These are phyloP conservation scores for Acacia acuminata DNA, from an alignment of 306 rosid genomes.

Conservation along the genomic window DNA sequence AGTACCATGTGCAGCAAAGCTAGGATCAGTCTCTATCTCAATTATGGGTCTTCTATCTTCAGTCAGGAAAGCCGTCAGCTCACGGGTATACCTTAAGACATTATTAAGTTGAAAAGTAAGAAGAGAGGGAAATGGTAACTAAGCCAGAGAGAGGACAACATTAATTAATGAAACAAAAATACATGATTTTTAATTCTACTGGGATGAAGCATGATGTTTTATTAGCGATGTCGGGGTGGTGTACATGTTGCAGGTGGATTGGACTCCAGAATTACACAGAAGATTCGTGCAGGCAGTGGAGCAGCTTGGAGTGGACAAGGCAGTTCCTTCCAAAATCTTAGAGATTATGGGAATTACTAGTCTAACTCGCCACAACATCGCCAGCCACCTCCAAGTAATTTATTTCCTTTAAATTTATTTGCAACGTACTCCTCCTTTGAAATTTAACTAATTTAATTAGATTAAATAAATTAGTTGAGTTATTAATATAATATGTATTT, in stretches of 20 bases:
- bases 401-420: too few relatives aligned
- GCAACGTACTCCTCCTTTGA: too few relatives aligned
- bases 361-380: constrained; percentile 98
- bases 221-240: neutral
- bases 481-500: too few relatives aligned
- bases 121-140: neutral
- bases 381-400: constrained; percentile 89
- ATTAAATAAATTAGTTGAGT: too few relatives aligned
- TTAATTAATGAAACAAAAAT: neutral
- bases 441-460: too few relatives aligned
- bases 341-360: constrained; percentile 94
- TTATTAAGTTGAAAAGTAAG: neutral
- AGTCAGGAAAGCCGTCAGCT: constrained; percentile 18
- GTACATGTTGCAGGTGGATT: constrained; percentile 71
- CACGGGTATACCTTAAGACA: constrained; percentile 38
- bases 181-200: neutral
- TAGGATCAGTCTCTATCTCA: constrained; percentile 36
- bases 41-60: constrained; percentile 11
- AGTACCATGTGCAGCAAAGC: constrained; percentile 16
- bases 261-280: constrained; percentile 95
- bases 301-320: constrained; percentile 93
- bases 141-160: neutral
- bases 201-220: neutral
- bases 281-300: constrained; percentile 96
- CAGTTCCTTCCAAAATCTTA: constrained; percentile 92